phyloP scores from a whole-genome alignment of 208 protist species.

The Crithidia expoeki region DNA sequence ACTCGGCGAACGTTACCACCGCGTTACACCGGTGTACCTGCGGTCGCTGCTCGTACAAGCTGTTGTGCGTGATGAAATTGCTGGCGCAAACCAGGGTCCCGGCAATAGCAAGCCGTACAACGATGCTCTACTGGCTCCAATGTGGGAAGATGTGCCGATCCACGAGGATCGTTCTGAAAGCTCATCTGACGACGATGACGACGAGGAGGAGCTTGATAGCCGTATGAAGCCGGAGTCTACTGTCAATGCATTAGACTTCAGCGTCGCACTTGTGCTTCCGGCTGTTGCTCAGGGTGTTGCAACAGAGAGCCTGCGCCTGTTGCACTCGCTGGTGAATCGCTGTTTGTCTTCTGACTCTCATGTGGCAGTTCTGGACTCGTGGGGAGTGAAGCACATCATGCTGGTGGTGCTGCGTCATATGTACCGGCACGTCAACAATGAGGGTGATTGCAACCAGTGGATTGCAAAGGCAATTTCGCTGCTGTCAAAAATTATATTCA shows the following conservation, averaged over 20 bases:
- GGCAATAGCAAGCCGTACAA: conserved; percentile 26
- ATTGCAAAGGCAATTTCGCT: conserved; percentile 46
- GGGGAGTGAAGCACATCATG: conserved; percentile 72
- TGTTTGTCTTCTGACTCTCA: conserved; percentile 43
- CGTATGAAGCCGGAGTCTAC: conserved; percentile 21
- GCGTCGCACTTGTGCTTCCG: conserved; percentile 51
- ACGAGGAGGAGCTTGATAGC: conserved; percentile 12
- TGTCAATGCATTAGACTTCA: conserved; percentile 70
- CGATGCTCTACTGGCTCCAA: conserved; percentile 23
- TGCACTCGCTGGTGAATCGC: conserved; percentile 66
- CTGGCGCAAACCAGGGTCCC: conserved; percentile 11
- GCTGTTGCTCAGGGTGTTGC: conserved; percentile 41
- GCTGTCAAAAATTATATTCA: conserved; percentile 68
- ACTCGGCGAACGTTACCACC: conserved; percentile 36
- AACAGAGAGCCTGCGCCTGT: conserved; percentile 42
- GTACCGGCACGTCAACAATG: conserved; percentile 24
- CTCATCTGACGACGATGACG: conserved; percentile 10
- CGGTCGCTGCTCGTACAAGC: conserved; percentile 38
- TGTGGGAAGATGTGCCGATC: conserved; percentile 24
- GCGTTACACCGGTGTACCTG: conserved; percentile 34
- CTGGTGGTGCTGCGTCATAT: conserved; percentile 57
- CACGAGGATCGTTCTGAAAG: conserved; percentile 1
- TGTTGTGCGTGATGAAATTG: conserved; percentile 37
- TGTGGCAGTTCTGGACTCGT: conserved; percentile 48
- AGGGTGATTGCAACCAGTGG: conserved; percentile 40